Evolutionary conservation across 2,329 filamentous ascomycete genomes (phyloP), one percentile per base, ranked within the genome.

Genomic region (Aspergillus tanneri): DNA sequence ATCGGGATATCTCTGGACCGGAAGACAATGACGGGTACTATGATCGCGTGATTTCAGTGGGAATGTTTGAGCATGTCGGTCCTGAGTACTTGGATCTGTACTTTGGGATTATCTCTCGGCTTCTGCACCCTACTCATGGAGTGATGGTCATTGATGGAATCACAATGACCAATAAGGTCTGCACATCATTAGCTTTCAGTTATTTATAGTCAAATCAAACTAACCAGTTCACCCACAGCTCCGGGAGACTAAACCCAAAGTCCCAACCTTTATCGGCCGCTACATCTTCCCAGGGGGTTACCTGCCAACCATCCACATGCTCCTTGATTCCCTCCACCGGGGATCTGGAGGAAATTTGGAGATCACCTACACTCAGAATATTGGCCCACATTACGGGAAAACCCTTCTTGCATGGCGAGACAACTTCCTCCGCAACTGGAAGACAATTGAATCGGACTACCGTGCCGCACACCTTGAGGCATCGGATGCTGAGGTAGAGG

Each of bases 261-360:
- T 79, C 2, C 82, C 86, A 64, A 86, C 88, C 37, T 90, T 90
- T 67, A 88, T 90, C 62, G 80, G 85, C 48, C 82, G 84, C 53
- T 88, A 90, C 68, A 89, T 90, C 46, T 90, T 90, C 67, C 87
- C 86, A 0, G 86, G 86, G n/a, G 87, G 86, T 1, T 85, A 89
- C 60, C 71, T 90, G 5, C 82, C 82, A 0, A 79, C 77, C 2
- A 74, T 76, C 24, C 79, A 75, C 11, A 78, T 83, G 55, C 69
- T 85, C 14, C 67, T 84, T 19, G 71, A 75, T 41, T 77, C 83
- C 25, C 84, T 90, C 54, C 78, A 76, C 32, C 73, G 74, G 21
- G 82, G 82, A 25, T 85, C 84, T 0, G 67, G 74, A 8, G 81
- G 82, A 0, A 79, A 78, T 0, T 72, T 90, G 5, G 78, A 89